phyloP scores from a whole-genome alignment of 2,329 filamentous ascomycete genomes.

The Teratosphaeria pseudoeucalypti region DNA sequence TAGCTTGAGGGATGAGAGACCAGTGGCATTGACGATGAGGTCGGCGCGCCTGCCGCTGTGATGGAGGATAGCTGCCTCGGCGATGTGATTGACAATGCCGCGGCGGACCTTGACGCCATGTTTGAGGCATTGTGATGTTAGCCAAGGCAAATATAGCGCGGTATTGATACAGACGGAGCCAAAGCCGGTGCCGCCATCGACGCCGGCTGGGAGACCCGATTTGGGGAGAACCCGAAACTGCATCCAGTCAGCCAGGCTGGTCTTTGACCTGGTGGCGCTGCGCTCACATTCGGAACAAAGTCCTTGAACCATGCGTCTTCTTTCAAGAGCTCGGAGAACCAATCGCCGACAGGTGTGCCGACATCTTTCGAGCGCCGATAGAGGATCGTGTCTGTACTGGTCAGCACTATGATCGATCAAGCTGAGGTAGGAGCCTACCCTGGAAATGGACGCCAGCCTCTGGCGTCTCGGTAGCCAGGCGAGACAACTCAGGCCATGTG shows the following conservation, averaged over 20 bases:
- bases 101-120: constrained; percentile 51
- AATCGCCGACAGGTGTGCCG: constrained; percentile 41
- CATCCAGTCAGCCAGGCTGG: neutral
- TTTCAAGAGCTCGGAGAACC: constrained; percentile 55
- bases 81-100: constrained; percentile 51
- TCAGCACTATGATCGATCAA: neutral
- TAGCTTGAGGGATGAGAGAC: constrained; percentile 61
- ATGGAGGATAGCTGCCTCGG: constrained; percentile 55
- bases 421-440: constrained; percentile 12
- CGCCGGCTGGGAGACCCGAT: constrained; percentile 45
- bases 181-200: constrained; percentile 65
- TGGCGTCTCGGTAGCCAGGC: constrained; percentile 48
- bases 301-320: constrained; percentile 64
- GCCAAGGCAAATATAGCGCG: constrained; percentile 75
- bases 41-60: constrained; percentile 49
- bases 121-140: constrained; percentile 67
- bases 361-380: constrained; percentile 55
- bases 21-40: constrained; percentile 76
- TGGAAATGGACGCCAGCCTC: constrained; percentile 77
- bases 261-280: neutral
- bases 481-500: constrained; percentile 36
- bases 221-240: constrained; percentile 25
- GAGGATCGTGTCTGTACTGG: constrained; percentile 36
- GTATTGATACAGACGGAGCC: constrained; percentile 88
- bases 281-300: constrained; percentile 55